Conservation (phyloP, 768 basidiomycete species). For the Steccherinum ochraceum region DNA sequence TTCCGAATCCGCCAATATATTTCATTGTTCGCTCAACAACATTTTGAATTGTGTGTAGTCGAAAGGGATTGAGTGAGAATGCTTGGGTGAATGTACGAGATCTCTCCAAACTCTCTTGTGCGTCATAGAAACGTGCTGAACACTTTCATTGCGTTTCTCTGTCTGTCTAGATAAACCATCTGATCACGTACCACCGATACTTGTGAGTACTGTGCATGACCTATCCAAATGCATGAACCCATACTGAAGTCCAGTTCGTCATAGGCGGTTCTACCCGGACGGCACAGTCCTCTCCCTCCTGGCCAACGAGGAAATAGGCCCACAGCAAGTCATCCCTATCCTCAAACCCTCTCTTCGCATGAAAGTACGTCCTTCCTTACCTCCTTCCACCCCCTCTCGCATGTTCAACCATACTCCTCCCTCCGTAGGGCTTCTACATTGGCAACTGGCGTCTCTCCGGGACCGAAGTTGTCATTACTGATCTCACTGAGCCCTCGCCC, state of each 20-base stretch:
- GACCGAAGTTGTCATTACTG: conserved; percentile 50
- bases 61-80: conserved; percentile 74
- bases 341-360: conserved; percentile 72
- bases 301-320: conserved; percentile 69
- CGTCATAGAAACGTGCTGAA: neutral
- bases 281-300: conserved; percentile 84
- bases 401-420: neutral
- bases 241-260: neutral
- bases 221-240: neutral
- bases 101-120: neutral
- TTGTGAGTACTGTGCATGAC: conserved; percentile 51
- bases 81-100: conserved; percentile 77
- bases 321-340: conserved; percentile 66
- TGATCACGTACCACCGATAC: conserved; percentile 91
- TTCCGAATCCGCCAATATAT: neutral
- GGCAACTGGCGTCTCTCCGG: conserved; percentile 70
- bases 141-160: conserved; percentile 1
- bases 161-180: conserved; percentile 58
- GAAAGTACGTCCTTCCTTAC: conserved; percentile 43
- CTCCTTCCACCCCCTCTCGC: neutral
- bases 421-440: conserved; percentile 58
- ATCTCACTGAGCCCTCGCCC: conserved; percentile 49
- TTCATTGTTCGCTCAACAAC: conserved; percentile 6
- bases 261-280: conserved; percentile 80
- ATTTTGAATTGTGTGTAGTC: conserved; percentile 32